Evolutionary conservation across 1,284 basidiomycete genomes (phyloP), one percentile per base, ranked within the genome.

Genomic region (Apiotrichum brassicae): DNA sequence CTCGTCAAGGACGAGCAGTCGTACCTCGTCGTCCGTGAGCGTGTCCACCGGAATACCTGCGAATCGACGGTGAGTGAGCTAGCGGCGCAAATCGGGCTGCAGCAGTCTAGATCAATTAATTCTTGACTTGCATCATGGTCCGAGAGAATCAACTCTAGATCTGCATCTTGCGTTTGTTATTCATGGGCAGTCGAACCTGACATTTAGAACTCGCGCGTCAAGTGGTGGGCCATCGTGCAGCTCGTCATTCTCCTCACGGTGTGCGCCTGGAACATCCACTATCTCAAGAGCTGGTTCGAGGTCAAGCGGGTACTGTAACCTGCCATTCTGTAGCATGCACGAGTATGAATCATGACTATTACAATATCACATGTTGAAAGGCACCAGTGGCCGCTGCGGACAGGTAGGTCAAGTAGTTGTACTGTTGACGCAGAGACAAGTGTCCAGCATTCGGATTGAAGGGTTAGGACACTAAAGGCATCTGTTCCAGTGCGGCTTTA

Each of bases 1-100:
- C 77, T 88, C 16, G 90, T 99, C 59, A 97, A 97, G 75, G 95
- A 99, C 65, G 95, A 99, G 73, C 94, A 98, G 68, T 92, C 97
- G 72, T 99, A 99, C 73, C 89, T 99, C 53, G 88, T 95, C 33
- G 84, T 97, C 37, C 81, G 95, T 39, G 95, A 99, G 74, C 81
- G 82, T 48, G 85, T 86, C 26, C 95, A 99, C 72, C 79, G 95
- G 52, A 87, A 98, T 72, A 98, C 56, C 9, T 58, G 53, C 47
- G 56, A 58, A 45, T 58, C 56, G 23, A 58, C 56, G 3, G 56
- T 58, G 30, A 52, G 77, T 78, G 66, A 2, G 33, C 33, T 34
- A 34, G 7, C n/a, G 14, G n/a, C 33, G 33, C 33, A 34, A n/a
- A 34, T 16, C 7, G 33, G 33, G 28, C 11, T 6, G 11, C 28